Percentiles rank a stretch among this genome's conserved stretches.
Conservation (phyloP, 306 rosid species). For the Corylus heterophylla region DNA sequence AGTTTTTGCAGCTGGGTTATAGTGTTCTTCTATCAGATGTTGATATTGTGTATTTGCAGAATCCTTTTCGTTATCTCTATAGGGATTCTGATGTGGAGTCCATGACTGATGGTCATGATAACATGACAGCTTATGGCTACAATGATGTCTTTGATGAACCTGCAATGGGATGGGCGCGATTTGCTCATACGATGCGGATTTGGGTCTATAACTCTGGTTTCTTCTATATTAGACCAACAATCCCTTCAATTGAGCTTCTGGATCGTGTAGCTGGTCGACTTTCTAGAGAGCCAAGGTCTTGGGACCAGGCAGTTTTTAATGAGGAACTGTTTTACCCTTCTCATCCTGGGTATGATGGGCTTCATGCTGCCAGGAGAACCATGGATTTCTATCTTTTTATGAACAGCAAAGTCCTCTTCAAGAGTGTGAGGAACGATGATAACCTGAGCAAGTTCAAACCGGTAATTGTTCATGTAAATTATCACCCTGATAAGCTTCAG, state of each 20-base stretch:
- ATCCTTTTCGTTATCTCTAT: conserved; percentile 68
- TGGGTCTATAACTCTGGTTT: conserved; percentile 97
- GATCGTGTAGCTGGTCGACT: conserved; percentile 88
- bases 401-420: conserved; percentile 91
- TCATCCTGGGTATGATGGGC: conserved; percentile 76
- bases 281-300: conserved; percentile 53
- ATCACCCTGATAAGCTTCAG: conserved; percentile 82
- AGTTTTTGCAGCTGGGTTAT: conserved; percentile 87
- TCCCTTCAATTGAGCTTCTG: conserved; percentile 83
- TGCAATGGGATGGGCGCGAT: conserved; percentile 92
- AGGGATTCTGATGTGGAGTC: conserved; percentile 93
- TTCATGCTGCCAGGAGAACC: conserved; percentile 82
- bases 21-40: conserved; percentile 91
- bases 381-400: conserved; percentile 85
- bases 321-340: conserved; percentile 90
- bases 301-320: conserved; percentile 98
- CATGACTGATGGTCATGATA: conserved; percentile 89
- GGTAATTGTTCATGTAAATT: conserved; percentile 79
- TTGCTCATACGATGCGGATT: conserved; percentile 85
- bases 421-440: conserved; percentile 72
- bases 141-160: conserved; percentile 79
- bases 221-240: conserved; percentile 86
- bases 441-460: conserved; percentile 70
- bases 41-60: conserved; percentile 87
- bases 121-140: conserved; percentile 78